Conservation (phyloP, 805 yeast genomes). For the Candida sakaeoensis region DNA sequence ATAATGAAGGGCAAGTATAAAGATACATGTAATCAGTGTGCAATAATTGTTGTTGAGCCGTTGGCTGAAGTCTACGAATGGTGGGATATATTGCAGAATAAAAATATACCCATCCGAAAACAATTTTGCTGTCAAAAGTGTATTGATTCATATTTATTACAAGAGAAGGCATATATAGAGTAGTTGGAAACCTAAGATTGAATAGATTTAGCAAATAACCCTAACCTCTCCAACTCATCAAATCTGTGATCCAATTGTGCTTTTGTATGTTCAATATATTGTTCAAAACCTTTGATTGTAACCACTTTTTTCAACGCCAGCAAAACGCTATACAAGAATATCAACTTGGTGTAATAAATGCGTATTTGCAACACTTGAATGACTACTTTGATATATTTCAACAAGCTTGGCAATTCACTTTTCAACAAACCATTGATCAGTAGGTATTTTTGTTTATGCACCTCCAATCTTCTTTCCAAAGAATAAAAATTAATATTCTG, state of each 20-base stretch:
- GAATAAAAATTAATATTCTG: conserved; percentile 23
- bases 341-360: conserved; percentile 37
- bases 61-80: conserved; percentile 59
- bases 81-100: conserved; percentile 60
- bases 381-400: conserved; percentile 27
- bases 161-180: background rate
- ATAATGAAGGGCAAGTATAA: conserved; percentile 48
- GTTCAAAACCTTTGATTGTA: background rate
- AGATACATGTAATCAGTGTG: conserved; percentile 53
- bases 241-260: conserved; percentile 8
- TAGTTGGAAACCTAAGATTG: background rate
- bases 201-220: conserved; percentile 15
- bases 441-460: conserved; percentile 25
- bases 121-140: conserved; percentile 56
- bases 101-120: conserved; percentile 48
- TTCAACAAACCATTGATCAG: conserved; percentile 36
- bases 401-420: conserved; percentile 44
- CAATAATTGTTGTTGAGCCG: conserved; percentile 47
- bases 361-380: conserved; percentile 28
- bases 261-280: background rate
- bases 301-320: conserved; percentile 3
- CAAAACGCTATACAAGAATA: conserved; percentile 27
- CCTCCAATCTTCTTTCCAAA: conserved; percentile 25
- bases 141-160: conserved; percentile 19
- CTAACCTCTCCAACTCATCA: conserved; percentile 16